Evolutionary conservation across 768 basidiomycete genomes (phyloP).

Genomic region (Calocybe indica): DNA sequence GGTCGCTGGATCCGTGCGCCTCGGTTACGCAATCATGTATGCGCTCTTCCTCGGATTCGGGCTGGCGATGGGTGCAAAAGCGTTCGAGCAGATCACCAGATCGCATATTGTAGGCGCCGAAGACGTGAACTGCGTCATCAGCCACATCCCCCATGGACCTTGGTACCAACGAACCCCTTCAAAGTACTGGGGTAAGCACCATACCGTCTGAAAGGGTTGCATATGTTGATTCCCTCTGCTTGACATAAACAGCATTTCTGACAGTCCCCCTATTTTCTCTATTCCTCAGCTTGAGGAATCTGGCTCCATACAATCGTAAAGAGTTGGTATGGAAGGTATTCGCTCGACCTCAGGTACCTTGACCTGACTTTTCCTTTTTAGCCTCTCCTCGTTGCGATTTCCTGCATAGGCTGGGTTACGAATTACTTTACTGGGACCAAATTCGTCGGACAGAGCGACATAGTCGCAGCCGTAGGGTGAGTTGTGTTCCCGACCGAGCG

Average conservation of each 20-base stretch:
- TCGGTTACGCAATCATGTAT: slow-evolving; percentile 77
- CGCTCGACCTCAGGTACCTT: not conserved
- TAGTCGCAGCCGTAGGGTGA: slow-evolving; percentile 70
- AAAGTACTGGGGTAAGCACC: slow-evolving; percentile 58
- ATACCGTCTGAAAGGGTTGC: not conserved
- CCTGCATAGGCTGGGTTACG: slow-evolving; percentile 70
- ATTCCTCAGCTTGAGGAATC: slow-evolving; percentile 60
- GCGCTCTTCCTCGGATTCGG: slow-evolving; percentile 79
- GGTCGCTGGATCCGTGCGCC: slow-evolving; percentile 76
- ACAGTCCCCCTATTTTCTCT: slow-evolving; percentile 67
- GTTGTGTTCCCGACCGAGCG: slow-evolving; percentile 7
- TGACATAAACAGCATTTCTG: slow-evolving; percentile 44
- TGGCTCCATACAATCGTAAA: slow-evolving; percentile 49
- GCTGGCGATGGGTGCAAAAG: slow-evolving; percentile 69
- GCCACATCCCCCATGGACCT: slow-evolving; percentile 49
- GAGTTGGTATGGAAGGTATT: slow-evolving; percentile 42
- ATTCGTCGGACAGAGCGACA: slow-evolving; percentile 67
- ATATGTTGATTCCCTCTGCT: not conserved
- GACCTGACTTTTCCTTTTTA: not conserved
- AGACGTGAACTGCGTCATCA: slow-evolving; percentile 55
- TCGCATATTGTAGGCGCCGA: slow-evolving; percentile 38
- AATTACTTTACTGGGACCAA: slow-evolving; percentile 64
- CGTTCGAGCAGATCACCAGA: slow-evolving; percentile 55
- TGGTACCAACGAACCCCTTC: slow-evolving; percentile 77
- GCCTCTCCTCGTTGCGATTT: slow-evolving; percentile 36